Evolutionary conservation across 2,329 filamentous ascomycete genomes (phyloP), one percentile per base, ranked within the genome.

Genomic region (Huntiella decipiens): DNA sequence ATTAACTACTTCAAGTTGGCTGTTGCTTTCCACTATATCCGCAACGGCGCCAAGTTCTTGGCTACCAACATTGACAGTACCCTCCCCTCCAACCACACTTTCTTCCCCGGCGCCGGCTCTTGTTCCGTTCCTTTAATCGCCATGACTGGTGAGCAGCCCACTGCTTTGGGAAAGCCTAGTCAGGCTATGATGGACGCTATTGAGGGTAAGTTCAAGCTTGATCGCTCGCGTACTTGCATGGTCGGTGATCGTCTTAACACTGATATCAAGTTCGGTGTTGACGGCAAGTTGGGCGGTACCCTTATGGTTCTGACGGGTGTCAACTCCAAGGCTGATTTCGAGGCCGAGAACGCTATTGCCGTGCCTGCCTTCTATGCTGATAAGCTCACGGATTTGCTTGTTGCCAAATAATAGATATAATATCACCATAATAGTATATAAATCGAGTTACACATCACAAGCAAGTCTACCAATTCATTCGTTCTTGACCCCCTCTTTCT

Each of bases 101-200:
- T 98, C 52, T 96, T 98, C 62, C 86, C 91, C 1, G 91, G 91
- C 5, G 91, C 91, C 1, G 91, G 91, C 1, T 80, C 83, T 2
- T 79, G 84, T 52, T 78, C 79, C 43, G 76, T 83, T 19, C 84
- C 86, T 2, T 63, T 98, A 50, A 68, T 79, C 45, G 80, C 81
- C 59, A 84, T 84, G 68, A 67, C 73, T 3, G 68, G 68, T 13
- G 63, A 74, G 58, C 69, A 81, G 55, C 88, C 91, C 1, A 63
- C 85, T 31, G 77, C 83, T 3, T 65, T 96, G 36, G 91, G 91
- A 1, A 98, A 98, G 65, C 91, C 91, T 3, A 94, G 85, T 59
- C 86, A 94, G 66, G 88, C 88, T 3, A 98, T 98, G 91, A 94
- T 98, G 88, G 88, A 96, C 60, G 86, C 91, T 3, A 82, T 98